These are phyloP conservation scores for Hypoxylon subgilvum DNA, from an alignment of 495 filamentous ascomycete genomes.

Conservation along the genomic window DNA sequence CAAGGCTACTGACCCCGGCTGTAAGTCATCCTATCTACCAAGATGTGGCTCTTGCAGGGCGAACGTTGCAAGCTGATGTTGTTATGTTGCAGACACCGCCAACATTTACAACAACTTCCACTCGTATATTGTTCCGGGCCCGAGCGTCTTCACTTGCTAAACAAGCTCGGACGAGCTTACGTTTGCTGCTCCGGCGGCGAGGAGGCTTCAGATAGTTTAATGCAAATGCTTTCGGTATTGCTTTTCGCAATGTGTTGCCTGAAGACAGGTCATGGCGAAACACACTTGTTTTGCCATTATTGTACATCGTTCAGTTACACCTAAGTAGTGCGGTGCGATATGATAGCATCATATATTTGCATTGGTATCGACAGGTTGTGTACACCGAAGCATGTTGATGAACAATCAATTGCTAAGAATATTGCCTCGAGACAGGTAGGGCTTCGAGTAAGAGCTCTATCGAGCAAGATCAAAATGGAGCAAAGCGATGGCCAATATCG, in stretches of 20 bases:
- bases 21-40: no score
- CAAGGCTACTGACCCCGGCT: constrained; percentile 61
- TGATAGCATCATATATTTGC: no score
- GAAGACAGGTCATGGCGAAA: constrained; percentile 9
- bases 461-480: no score
- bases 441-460: no score
- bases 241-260: constrained; percentile 8
- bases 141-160: constrained; percentile 38
- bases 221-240: constrained; percentile 3
- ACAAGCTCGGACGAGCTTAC: background rate
- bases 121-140: constrained; percentile 37
- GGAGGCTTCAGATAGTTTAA: background rate
- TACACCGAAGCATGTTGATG: no score
- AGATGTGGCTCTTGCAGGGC: no score
- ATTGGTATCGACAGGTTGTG: no score
- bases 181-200: no score
- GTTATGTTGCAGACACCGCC: constrained; percentile 31
- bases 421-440: no score
- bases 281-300: constrained; percentile 3
- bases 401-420: no score
- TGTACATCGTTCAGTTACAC: constrained; percentile 1
- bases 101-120: constrained; percentile 43
- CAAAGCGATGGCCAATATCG: no score
- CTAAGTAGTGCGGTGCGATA: constrained; percentile 7
- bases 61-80: no score